Conservation (phyloP, 352 stramenopile species). For the Phytophthora foliorum region DNA sequence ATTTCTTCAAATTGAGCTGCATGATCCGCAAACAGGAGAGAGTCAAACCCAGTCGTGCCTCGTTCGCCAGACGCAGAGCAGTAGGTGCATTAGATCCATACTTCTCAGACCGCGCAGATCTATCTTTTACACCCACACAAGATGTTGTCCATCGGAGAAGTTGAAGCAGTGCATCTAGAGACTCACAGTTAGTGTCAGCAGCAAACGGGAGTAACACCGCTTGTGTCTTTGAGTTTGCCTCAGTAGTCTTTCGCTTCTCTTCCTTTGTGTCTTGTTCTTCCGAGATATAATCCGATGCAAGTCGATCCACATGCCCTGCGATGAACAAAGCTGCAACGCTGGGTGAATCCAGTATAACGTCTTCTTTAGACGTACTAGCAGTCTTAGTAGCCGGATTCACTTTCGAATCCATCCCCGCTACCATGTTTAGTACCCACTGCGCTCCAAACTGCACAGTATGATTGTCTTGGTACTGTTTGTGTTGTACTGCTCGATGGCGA, state of each 20-base stretch:
- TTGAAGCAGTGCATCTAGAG: constrained; percentile 37
- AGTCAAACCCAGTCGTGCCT: constrained; percentile 38
- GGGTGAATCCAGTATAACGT: constrained; percentile 58
- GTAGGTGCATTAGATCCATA: background rate
- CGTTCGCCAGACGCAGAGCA: background rate
- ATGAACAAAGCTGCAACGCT: constrained; percentile 43
- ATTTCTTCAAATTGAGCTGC: constrained; percentile 55
- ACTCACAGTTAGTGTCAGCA: constrained; percentile 45
- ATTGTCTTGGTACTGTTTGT: constrained; percentile 10
- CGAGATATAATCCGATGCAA: constrained; percentile 41
- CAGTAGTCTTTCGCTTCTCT: background rate
- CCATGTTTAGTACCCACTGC: constrained; percentile 32
- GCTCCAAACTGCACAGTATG: constrained; percentile 23
- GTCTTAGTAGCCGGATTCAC: background rate
- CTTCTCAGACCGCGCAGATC: background rate
- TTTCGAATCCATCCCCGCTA: background rate
- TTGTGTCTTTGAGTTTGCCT: background rate
- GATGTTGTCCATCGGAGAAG: constrained; percentile 33
- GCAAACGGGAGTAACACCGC: constrained; percentile 47
- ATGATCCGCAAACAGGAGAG: constrained; percentile 57
- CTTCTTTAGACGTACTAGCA: constrained; percentile 31
- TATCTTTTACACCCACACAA: constrained; percentile 8
- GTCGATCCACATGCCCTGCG: constrained; percentile 55
- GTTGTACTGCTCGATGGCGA: background rate
- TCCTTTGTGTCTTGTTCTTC: constrained; percentile 5